Evolutionary conservation across 2,329 filamentous ascomycete species (phyloP).

Genomic region (Sporothrix mexicana): DNA sequence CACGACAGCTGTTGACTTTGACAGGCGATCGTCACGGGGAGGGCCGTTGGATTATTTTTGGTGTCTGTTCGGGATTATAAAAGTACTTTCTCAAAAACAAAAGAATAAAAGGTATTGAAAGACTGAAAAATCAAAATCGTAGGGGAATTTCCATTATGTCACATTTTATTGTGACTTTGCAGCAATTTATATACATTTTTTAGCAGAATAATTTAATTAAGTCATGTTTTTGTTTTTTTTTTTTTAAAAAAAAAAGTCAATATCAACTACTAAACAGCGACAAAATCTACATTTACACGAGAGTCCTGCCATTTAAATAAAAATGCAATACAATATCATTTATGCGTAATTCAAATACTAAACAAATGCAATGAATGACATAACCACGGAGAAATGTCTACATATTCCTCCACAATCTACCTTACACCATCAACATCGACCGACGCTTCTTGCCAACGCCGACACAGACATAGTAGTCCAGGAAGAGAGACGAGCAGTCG

Average conservation of each 20-base stretch:
- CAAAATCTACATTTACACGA: background rate
- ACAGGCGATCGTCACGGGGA: background rate
- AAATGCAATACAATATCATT: background rate
- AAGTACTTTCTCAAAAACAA: background rate
- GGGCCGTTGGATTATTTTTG: background rate
- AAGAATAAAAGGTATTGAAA: background rate
- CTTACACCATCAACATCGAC: background rate
- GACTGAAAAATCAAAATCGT: background rate
- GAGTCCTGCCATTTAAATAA: background rate
- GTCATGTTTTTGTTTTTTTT: background rate
- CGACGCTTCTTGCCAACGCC: slow-evolving; percentile 23
- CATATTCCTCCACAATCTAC: background rate
- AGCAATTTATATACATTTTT: too few relatives aligned
- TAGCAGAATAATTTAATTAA: background rate
- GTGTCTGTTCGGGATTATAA: too few relatives aligned
- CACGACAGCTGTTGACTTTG: background rate
- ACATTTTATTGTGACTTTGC: too few relatives aligned
- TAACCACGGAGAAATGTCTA: background rate
- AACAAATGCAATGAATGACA: background rate
- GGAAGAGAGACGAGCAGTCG: background rate
- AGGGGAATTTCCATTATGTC: background rate
- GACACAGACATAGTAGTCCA: slow-evolving; percentile 22
- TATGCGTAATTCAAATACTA: background rate
- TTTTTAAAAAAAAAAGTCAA: background rate
- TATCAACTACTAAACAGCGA: background rate